Conservation (phyloP, 768 basidiomycete genomes). For the Lactarius akahatsu region DNA sequence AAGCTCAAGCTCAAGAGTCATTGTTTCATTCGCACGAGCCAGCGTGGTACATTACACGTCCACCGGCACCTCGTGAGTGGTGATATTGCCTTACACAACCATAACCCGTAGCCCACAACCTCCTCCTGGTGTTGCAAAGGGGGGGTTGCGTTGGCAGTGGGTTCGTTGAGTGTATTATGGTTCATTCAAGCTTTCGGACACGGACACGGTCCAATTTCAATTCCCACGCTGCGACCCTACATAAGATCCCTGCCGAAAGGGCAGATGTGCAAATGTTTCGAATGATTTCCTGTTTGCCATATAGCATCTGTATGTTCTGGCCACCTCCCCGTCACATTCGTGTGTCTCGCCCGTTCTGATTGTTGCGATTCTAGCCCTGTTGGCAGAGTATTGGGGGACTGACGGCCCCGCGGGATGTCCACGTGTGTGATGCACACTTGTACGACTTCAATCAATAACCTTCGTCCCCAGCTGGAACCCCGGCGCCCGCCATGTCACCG, state of each 20-base stretch:
- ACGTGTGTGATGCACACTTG: conserved; percentile 15
- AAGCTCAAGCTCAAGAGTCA: not conserved
- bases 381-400: not conserved
- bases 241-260: not conserved
- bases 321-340: not conserved
- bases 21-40: not conserved
- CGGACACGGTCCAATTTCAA: not conserved
- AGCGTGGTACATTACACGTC: not conserved
- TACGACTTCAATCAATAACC: not conserved
- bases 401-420: not conserved
- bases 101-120: conserved; percentile 2
- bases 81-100: not conserved
- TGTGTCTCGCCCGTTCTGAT: conserved; percentile 7
- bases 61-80: not conserved
- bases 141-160: not conserved
- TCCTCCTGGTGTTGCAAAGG: conserved; percentile 1
- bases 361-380: conserved; percentile 1
- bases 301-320: conserved; percentile 5
- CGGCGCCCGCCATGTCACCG: conserved; percentile 19
- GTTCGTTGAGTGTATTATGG: not conserved
- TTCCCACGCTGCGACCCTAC: conserved; percentile 13
- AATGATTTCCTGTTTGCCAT: conserved; percentile 10
- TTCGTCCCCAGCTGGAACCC: conserved; percentile 6
- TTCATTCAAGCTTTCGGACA: not conserved
- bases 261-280: not conserved